Base-by-base conservation (phyloP, 2,329 filamentous ascomycete genomes). In the Pseudopithomyces chartarum region DNA sequence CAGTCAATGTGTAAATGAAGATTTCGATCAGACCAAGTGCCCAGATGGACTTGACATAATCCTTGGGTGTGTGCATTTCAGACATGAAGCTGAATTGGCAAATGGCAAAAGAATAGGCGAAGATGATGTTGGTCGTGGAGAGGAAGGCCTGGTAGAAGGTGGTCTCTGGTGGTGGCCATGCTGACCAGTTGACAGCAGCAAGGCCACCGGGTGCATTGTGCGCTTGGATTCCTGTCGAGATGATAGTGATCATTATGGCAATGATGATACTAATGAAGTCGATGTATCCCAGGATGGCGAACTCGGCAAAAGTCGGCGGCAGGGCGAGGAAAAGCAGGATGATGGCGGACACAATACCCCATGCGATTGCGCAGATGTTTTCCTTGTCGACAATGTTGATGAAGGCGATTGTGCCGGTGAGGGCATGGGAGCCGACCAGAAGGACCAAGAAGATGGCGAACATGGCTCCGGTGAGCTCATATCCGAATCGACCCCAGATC, bases 11-110 rank as follows among this genome's bases (percentile, higher is more conserved):
- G 75, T 91, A 92, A 36, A 91, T 81, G 64, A 73, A 73, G 32
- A 79, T 77, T 6, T 86, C 87, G 42, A 76, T 75, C 60, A 89
- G 83, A 55, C 82, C 79, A 54, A 92, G 82, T 2, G 87, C 84
- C 70, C 71, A 74, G 62, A 76, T 73, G 15, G 71, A 73, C 73
- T 88, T 88, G 56, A 84, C 81, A 71, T 85, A 89, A 67, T 87
- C 83, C 54, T 78, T 76, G 1, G 88, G 87, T 26, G 85, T 80
- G 72, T 85, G 82, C 75, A 91, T 81, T 73, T 91, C 88, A 29
- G 82, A 81, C 71, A 90, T 87, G 73, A 90, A 84, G 61, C 81
- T 84, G 75, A 90, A 90, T 75, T 90, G 90, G 65, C 86, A 87
- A 22, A 87, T 85, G 68, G 88, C 86, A 49, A 87, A 87, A 36